Base-by-base conservation (phyloP, 1,284 basidiomycete species). In the Ustilago tritici region DNA sequence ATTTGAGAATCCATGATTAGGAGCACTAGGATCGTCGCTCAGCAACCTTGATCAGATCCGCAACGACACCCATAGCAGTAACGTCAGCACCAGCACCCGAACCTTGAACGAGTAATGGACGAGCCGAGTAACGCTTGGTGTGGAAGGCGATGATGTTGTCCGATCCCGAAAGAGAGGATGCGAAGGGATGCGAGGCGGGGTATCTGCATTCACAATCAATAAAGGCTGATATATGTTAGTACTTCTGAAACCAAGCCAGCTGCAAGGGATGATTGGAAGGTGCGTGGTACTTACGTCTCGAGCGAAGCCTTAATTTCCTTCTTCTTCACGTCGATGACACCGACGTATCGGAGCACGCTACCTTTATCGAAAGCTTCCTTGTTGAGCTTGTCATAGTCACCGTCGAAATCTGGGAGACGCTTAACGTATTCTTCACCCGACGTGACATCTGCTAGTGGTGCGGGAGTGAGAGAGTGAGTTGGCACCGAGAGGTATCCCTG, bases 131-230 rank as follows among this genome's bases (percentile, higher is more conserved):
- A 62, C 97, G 89, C 86, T 93, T 92, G 0, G 96, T 98, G 86
- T 93, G 92, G 90, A 98, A 98, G 88, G 96, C 93, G 85, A 99
- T 91, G 85, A 99, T 98, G 87, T 98, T 99, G 88, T 99, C 97
- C 31, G 94, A 95, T 1, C 96, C 97, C 38, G 93, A 93, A 12
- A 99, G 90, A 0, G 95, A 93, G 1, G 95, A 96, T 1, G 95
- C 96, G 82, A 99, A 98, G 0, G 96, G 92, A 87, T 99, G 96
- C 32, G 91, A 90, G 28, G 89, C 89, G 9, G 94, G 91, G 86
- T 98, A 61, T 35, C 92, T 46, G n/a, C 15, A 19, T 9, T 46
- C 43, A 46, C 43, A 19, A 46, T 3, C 3, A 28, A 28, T 28
- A 28, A 28, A 28, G 23, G 23, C 3, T 28, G 23, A 28, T 28